Conservation (phyloP, 73 alveolate species). For the Paramecium bursaria region DNA sequence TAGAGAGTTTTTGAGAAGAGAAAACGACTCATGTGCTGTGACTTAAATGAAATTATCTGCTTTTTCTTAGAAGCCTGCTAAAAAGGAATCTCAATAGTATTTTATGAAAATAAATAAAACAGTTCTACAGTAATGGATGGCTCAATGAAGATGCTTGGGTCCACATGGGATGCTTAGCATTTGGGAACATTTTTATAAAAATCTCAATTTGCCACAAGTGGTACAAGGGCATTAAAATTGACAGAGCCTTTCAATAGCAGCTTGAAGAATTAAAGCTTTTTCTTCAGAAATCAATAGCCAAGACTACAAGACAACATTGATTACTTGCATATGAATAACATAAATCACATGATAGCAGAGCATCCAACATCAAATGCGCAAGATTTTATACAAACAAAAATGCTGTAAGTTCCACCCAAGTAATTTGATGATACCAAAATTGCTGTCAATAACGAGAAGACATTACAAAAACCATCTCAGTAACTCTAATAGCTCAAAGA, state of each 20-base stretch:
- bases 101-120: neutral
- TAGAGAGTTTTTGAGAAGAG: constrained; percentile 23
- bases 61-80: neutral
- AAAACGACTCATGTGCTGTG: neutral
- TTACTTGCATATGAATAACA: constrained; percentile 33
- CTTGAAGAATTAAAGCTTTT: constrained; percentile 41
- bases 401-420: constrained; percentile 31
- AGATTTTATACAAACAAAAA: constrained; percentile 9
- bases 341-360: constrained; percentile 51
- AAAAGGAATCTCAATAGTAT: neutral
- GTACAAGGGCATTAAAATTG: neutral
- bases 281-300: constrained; percentile 28
- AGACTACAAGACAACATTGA: constrained; percentile 38
- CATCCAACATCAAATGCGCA: constrained; percentile 27
- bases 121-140: neutral
- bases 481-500: constrained; percentile 15
- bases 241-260: constrained; percentile 21
- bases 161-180: constrained; percentile 48
- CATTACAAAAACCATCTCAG: neutral
- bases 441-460: neutral
- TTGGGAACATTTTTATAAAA: constrained; percentile 17
- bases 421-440: constrained; percentile 34
- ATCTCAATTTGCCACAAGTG: constrained; percentile 19
- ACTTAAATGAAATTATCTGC: neutral
- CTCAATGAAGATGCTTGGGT: constrained; percentile 13